phyloP scores from a whole-genome alignment of 306 rosid genomes.

The Sicyos edulis region DNA sequence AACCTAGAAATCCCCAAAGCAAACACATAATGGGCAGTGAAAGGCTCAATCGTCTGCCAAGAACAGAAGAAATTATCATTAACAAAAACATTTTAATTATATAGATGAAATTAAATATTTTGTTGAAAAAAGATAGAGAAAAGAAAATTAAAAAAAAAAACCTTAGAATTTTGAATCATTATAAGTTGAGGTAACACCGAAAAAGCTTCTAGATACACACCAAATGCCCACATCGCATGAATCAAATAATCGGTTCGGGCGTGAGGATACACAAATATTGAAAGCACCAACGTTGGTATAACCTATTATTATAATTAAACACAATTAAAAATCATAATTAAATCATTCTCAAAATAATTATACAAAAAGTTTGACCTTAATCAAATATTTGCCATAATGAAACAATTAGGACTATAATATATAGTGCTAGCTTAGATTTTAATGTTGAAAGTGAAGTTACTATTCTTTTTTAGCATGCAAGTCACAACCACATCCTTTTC shows the following conservation, averaged over 20 bases:
- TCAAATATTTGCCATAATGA: too few species aligned
- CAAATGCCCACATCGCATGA: slow-evolving; percentile 52
- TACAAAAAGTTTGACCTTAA: too few species aligned
- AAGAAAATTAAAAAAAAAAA: slow-evolving; percentile 12
- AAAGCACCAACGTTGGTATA: slow-evolving; percentile 45
- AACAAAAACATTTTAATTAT: too few species aligned
- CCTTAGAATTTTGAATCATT: slow-evolving; percentile 77
- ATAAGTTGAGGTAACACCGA: slow-evolving; percentile 77
- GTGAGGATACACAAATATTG: slow-evolving; percentile 39
- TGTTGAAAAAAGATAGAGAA: neutral
- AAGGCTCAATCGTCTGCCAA: slow-evolving; percentile 66
- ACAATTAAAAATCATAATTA: too few species aligned
- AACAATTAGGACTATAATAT: too few species aligned
- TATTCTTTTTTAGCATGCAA: too few species aligned
- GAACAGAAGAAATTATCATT: neutral
- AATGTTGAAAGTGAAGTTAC: too few species aligned
- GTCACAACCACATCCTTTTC: too few species aligned
- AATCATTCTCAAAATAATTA: too few species aligned
- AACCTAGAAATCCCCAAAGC: slow-evolving; percentile 83
- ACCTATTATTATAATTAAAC: too few species aligned
- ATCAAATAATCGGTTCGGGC: neutral
- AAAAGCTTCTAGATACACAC: slow-evolving; percentile 55
- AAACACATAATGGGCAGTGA: slow-evolving; percentile 74
- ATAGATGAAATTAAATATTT: too few species aligned
- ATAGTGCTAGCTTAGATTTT: too few species aligned